Evolutionary conservation across 306 rosid species (phyloP), one percentile per base, ranked within the genome.

Genomic region (Amphicarpaea edgeworthii): DNA sequence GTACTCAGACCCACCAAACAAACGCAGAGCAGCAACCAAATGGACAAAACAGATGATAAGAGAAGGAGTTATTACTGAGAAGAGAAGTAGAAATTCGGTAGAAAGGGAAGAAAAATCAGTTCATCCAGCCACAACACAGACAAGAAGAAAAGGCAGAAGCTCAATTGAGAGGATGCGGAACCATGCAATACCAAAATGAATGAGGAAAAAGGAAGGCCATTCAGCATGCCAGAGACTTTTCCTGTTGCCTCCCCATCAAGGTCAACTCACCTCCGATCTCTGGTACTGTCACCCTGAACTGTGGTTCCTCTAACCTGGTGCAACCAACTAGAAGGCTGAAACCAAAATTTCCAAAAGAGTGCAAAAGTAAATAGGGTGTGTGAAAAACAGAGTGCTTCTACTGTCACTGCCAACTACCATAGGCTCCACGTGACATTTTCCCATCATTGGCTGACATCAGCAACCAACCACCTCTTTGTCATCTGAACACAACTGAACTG

Each of bases 101-200:
- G 32, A 28, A 28, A 28, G 32, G 32, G 32, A 28, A 5, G 32
- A 5, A 28, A 28, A 28, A 28, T 1, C 32, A 28, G 32, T 28
- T 28, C 32, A 28, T 28, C 32, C 32, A 28, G 32, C 32, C 32
- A 28, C 32, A 28, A 28, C 32, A 28, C 32, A 2, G 32, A 28
- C 32, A 28, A 28, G 32, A 28, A 28, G 32, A 28, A 28, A 28
- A 28, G 32, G 32, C 26, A 32, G 68, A 61, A 61, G 4, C 45
- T 61, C 14, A 61, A 32, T 61, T 61, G 46, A n/a, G 46, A 61
- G 68, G 68, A 61, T 61, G 46, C 24, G n/a, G 26, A 34, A 16
- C 68, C n/a, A 61, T n/a, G 46, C 15, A n/a, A n/a, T n/a, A 32
- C 14, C 67, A 61, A 61, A 61, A 61, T 32, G 23, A 32, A 61